phyloP scores from a whole-genome alignment of 495 filamentous ascomycete species.

The Neurospora hispaniola region DNA sequence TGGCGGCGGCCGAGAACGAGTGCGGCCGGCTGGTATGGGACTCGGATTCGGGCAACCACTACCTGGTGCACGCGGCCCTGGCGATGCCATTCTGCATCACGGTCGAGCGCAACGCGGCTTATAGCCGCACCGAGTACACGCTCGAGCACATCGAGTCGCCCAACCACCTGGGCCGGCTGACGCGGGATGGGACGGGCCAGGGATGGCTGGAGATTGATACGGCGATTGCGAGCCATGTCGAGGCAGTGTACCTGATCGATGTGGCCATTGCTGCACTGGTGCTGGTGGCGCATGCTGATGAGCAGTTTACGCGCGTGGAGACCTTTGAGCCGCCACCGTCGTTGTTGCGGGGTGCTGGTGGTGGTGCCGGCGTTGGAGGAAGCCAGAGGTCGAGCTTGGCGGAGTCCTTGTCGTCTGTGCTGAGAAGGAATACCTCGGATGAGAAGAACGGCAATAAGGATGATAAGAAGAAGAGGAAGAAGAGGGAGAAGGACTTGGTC shows the following conservation, averaged over 20 bases:
- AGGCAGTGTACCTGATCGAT: slow-evolving; percentile 65
- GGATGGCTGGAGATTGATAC: slow-evolving; percentile 46
- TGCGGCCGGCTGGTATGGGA: slow-evolving; percentile 65
- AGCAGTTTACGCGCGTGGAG: slow-evolving; percentile 34
- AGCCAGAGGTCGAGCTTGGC: slow-evolving; percentile 20
- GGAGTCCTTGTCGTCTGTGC: not conserved
- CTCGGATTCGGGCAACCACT: slow-evolving; percentile 48
- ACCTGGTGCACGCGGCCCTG: slow-evolving; percentile 60
- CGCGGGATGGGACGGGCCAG: slow-evolving; percentile 40
- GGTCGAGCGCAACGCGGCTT: slow-evolving; percentile 39
- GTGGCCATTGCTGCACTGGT: slow-evolving; percentile 58
- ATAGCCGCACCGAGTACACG: slow-evolving; percentile 46
- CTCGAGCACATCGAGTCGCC: slow-evolving; percentile 53
- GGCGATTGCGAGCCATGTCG: slow-evolving; percentile 35
- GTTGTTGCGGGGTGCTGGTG: slow-evolving; percentile 10
- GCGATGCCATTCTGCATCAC: slow-evolving; percentile 46
- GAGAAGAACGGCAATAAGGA: slow-evolving; percentile 8
- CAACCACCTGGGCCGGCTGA: slow-evolving; percentile 37
- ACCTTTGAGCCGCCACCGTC: slow-evolving; percentile 43
- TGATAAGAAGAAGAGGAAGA: slow-evolving; percentile 11
- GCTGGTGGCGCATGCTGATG: slow-evolving; percentile 56
- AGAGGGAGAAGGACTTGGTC: slow-evolving; percentile 5
- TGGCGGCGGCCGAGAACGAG: slow-evolving; percentile 57
- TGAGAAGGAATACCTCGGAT: slow-evolving; percentile 11
- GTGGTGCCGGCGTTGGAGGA: slow-evolving; percentile 10